These are phyloP conservation scores for Yarrowia porcina DNA, from an alignment of 805 yeast species.

Conservation along the genomic window DNA sequence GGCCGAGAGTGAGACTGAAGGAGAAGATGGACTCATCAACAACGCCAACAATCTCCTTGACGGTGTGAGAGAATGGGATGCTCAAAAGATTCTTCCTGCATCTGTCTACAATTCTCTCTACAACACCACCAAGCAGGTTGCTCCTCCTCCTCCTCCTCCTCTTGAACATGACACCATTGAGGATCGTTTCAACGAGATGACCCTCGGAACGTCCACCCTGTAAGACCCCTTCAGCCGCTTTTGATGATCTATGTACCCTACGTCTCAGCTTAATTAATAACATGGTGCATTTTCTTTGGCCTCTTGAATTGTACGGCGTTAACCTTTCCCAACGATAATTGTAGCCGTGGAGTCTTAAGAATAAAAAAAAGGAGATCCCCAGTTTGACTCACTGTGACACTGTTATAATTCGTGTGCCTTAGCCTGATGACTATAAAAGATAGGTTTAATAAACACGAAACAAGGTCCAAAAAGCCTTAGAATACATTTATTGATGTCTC, in stretches of 20 bases:
- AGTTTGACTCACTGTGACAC: not conserved
- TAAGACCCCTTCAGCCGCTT: not conserved
- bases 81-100: not conserved
- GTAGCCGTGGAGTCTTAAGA: too few species aligned
- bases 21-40: constrained; percentile 14
- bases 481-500: not conserved
- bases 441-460: too few species aligned
- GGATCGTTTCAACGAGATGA: constrained; percentile 22
- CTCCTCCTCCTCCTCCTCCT: not conserved
- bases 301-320: too few species aligned
- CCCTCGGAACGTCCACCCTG: not conserved
- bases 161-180: constrained; percentile 25
- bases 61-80: constrained; percentile 12
- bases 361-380: too few species aligned
- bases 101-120: constrained; percentile 13
- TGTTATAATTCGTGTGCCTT: not conserved
- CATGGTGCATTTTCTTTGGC: not conserved
- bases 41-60: constrained; percentile 13
- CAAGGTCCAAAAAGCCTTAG: not conserved
- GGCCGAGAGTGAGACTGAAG: constrained; percentile 51
- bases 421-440: not conserved
- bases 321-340: too few species aligned
- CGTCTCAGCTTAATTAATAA: not conserved
- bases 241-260: too few species aligned
- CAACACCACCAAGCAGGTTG: constrained; percentile 4